A percentile compares a stretch with the other conserved stretches of the same genome.
Conservation (phyloP, 495 filamentous ascomycete genomes). For the Hypoxylon cercidicola region DNA sequence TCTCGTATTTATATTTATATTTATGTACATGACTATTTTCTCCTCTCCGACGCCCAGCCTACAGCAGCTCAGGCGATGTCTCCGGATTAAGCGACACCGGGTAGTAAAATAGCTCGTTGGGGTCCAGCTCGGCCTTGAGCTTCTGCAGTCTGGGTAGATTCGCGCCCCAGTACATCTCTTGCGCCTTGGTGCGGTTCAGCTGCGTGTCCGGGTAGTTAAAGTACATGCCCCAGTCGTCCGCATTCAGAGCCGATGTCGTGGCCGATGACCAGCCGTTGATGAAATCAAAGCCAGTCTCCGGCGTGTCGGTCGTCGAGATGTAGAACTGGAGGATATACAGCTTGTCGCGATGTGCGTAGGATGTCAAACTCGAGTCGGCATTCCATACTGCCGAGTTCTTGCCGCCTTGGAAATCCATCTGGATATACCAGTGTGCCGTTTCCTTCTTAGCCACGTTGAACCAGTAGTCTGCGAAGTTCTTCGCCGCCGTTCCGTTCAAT, state of each 20-base stretch:
- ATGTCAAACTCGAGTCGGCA: constrained; percentile 40
- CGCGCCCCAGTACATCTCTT: constrained; percentile 61
- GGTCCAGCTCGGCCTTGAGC: constrained; percentile 67
- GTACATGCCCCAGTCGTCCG: constrained; percentile 56
- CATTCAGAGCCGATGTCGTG: constrained; percentile 44
- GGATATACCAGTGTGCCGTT: constrained; percentile 56
- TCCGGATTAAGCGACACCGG: constrained; percentile 65
- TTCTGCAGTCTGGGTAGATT: constrained; percentile 62
- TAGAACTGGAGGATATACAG: constrained; percentile 57
- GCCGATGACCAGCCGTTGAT: constrained; percentile 53
- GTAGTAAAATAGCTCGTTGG: constrained; percentile 69
- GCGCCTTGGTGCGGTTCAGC: constrained; percentile 50
- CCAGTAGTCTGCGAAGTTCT: constrained; percentile 55
- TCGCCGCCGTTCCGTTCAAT: constrained; percentile 46
- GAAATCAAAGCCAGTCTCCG: constrained; percentile 49
- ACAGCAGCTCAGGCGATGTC: constrained; percentile 15
- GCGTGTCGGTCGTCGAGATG: constrained; percentile 45
- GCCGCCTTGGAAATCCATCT: constrained; percentile 57
- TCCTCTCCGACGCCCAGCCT: constrained; percentile 2
- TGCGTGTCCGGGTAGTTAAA: constrained; percentile 58
- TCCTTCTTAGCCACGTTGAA: constrained; percentile 48
- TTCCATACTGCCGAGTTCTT: constrained; percentile 55
- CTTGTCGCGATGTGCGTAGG: constrained; percentile 56
- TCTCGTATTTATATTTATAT: constrained; percentile 31
- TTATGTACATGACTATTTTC: constrained; percentile 14